Evolutionary conservation across 208 protist species (phyloP).

Genomic region (Leishmania martiniquensis): DNA sequence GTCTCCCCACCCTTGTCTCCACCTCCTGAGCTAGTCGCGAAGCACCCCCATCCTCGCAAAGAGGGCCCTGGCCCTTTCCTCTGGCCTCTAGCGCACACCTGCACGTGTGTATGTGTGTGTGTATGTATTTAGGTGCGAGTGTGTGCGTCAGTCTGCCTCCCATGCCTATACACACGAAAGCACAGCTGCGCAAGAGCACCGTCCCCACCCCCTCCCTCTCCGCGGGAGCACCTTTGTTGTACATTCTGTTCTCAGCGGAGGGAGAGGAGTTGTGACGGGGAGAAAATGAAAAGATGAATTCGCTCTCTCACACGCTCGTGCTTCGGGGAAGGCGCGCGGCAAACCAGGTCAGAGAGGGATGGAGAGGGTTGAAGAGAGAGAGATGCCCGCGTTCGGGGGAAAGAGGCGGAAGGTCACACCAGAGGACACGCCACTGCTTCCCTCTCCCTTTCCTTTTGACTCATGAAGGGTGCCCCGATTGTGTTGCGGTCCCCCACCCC

Average conservation of each 20-base stretch:
- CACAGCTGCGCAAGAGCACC: background rate
- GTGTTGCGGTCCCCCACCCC: slow-evolving; percentile 1
- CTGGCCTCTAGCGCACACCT: background rate
- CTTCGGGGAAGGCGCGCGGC: background rate
- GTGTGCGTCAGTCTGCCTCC: too few species aligned
- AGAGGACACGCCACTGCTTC: background rate
- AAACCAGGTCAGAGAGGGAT: background rate
- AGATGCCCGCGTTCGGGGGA: background rate
- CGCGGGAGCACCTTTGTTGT: background rate
- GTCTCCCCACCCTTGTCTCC: background rate
- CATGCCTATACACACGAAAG: background rate
- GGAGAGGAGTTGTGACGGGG: background rate
- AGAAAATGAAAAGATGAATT: background rate
- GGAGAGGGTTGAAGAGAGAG: background rate
- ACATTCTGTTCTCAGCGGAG: background rate
- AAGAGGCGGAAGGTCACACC: background rate
- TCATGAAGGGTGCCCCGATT: background rate
- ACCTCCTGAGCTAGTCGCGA: background rate
- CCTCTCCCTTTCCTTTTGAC: background rate
- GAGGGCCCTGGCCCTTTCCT: background rate
- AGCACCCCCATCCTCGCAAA: background rate
- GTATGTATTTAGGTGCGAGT: too few species aligned
- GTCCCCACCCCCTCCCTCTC: background rate
- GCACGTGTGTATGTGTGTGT: too few species aligned
- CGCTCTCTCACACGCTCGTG: background rate